Base-by-base conservation (phyloP, 2,329 filamentous ascomycete genomes). In the Saccharata proteae region DNA sequence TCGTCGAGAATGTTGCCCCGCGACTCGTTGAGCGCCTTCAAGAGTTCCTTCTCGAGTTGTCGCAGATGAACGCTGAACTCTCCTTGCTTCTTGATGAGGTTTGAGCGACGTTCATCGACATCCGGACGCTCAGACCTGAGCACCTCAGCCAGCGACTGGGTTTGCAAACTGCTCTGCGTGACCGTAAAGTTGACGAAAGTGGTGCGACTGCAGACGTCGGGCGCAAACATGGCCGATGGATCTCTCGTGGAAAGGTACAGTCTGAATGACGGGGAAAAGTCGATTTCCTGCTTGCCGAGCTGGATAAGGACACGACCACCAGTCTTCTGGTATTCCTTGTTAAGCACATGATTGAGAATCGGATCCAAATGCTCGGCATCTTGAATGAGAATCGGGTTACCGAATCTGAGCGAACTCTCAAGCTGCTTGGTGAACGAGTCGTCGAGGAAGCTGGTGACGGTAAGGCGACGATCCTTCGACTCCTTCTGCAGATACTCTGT, bases 141-240 rank as follows among this genome's bases (percentile, higher is more conserved):
- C 19, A 96, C 90, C 41, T 98, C 86, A 45, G 94, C 94, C 43
- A 98, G 74, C 1, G 90, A 94, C 58, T 98, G 90, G 2, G 90
- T 96, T 61, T 93, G 90, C 50, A 98, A 69, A 67, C 88, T 96
- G 71, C 90, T 94, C 62, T 96, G 88, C 4, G 90, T 98, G 40
- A 98, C 88, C 1, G 92, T 96, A 47, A 98, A 98, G 61, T 98
- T 98, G 69, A 98, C 90, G 59, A 98, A 93, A 0, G 92, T 98
- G 5, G 90, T 96, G 48, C 92, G 75, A 66, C 85, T 93, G 74
- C 92, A 98, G 41, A 98, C 84, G 51, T 98, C 90, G 1, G 90
- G 92, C 6, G 90, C 77, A 54, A 98, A 98, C 6, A 79, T 83
- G 16, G 90, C 88, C 24, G 92, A 98, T 1, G 92, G 92, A 61